Evolutionary conservation across 2,329 filamentous ascomycete species (phyloP).

Genomic region (Sporothrix brunneoviolacea): DNA sequence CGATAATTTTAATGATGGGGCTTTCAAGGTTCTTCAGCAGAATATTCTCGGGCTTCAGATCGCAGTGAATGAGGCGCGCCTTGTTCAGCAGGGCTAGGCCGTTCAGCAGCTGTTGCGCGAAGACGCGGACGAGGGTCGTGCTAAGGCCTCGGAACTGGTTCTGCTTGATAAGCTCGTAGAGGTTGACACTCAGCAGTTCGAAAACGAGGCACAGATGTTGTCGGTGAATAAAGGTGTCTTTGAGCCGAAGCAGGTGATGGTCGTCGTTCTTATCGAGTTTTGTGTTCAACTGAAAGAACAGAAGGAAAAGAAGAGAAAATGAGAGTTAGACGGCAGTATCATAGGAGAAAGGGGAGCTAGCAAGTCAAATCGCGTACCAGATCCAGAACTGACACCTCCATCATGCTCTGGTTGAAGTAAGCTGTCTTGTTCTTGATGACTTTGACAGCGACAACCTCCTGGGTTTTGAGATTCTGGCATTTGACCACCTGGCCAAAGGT

Average conservation of each 20-base stretch:
- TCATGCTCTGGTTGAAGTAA: conserved; percentile 99
- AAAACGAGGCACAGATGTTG: conserved; percentile 97
- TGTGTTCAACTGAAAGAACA: conserved; percentile 69
- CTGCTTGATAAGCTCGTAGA: conserved; percentile 98
- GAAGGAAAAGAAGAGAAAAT: neutral
- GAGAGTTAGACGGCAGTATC: neutral
- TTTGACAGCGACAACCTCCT: conserved; percentile 97
- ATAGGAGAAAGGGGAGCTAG: neutral
- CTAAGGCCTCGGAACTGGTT: conserved; percentile 97
- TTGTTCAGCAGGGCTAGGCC: conserved; percentile 90
- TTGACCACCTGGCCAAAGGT: conserved; percentile 99
- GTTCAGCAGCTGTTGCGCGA: conserved; percentile 92
- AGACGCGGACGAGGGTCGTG: conserved; percentile 93
- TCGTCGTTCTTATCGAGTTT: conserved; percentile 99
- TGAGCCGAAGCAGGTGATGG: conserved; percentile 86
- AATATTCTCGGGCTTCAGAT: conserved; percentile 97
- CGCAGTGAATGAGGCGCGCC: conserved; percentile 93
- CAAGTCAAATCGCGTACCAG: conserved; percentile 53
- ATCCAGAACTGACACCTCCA: conserved; percentile 97
- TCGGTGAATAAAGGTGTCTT: conserved; percentile 96
- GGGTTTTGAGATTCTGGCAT: conserved; percentile 96
- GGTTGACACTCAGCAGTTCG: conserved; percentile 90
- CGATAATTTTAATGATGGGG: conserved; percentile 99
- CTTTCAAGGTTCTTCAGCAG: conserved; percentile 96
- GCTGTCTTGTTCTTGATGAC: conserved; percentile 98